phyloP scores from a whole-genome alignment of 2,329 filamentous ascomycete genomes.

The Colletotrichum acutatum region DNA sequence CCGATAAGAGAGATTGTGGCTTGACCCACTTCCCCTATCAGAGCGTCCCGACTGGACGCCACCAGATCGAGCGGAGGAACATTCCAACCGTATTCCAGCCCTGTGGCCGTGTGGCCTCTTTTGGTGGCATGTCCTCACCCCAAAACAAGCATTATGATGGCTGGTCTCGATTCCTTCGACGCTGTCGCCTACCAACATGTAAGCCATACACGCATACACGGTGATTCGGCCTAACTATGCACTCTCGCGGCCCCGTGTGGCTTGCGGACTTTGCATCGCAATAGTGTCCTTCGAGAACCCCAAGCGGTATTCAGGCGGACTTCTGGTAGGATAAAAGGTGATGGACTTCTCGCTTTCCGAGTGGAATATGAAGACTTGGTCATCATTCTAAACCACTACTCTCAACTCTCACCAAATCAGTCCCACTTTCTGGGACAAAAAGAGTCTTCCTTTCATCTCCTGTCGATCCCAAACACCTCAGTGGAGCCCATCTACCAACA shows the following conservation, averaged over 20 bases:
- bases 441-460: not conserved
- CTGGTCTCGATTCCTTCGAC: not conserved
- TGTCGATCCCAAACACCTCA: not conserved
- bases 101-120: not conserved
- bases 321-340: not conserved
- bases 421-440: not conserved
- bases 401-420: not conserved
- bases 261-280: not conserved
- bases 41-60: slow-evolving; percentile 21
- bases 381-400: not conserved
- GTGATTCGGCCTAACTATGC: slow-evolving; percentile 19
- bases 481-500: not conserved
- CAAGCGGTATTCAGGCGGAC: not conserved
- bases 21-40: not conserved
- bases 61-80: slow-evolving; percentile 13
- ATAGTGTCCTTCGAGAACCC: not conserved
- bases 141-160: not conserved
- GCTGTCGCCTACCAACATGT: not conserved
- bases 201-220: not conserved
- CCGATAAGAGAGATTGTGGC: not conserved
- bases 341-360: not conserved
- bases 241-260: not conserved
- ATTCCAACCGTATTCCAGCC: slow-evolving; percentile 22
- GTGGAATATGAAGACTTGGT: not conserved
- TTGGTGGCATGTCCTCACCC: not conserved